Conservation (phyloP, 2,329 filamentous ascomycete species). For the Fusarium kyushuense region DNA sequence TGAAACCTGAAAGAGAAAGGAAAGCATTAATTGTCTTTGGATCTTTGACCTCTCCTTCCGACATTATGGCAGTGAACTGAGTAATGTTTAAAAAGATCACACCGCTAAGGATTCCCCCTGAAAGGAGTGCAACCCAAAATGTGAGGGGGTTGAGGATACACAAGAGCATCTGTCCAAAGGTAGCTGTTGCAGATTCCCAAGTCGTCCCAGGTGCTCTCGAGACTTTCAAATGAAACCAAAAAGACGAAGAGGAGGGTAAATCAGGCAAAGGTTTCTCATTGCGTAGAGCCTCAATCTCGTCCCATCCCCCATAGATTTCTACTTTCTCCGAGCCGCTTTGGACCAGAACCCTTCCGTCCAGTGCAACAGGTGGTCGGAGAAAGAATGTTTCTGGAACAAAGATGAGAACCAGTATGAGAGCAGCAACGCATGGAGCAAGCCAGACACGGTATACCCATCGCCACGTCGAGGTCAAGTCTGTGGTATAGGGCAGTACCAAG, state of each 20-base stretch:
- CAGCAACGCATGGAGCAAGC: neutral
- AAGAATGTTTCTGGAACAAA: constrained; percentile 37
- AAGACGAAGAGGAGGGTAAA: neutral
- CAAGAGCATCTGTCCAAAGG: constrained; percentile 38
- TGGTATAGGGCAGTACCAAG: constrained; percentile 9
- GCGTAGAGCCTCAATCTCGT: constrained; percentile 2
- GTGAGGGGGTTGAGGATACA: constrained; percentile 39
- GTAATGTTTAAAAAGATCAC: constrained; percentile 27
- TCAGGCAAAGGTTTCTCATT: constrained; percentile 23
- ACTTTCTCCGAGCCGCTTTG: constrained; percentile 30
- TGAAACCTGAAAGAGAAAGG: constrained; percentile 1
- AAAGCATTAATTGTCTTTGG: neutral
- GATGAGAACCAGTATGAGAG: constrained; percentile 4
- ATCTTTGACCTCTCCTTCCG: rapidly evolving
- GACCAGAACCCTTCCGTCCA: constrained; percentile 19
- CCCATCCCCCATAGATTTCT: constrained; percentile 23
- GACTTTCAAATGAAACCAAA: constrained; percentile 17
- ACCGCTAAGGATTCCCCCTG: constrained; percentile 28
- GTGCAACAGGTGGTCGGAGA: constrained; percentile 31
- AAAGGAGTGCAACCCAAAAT: constrained; percentile 38
- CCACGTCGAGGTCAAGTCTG: constrained; percentile 4
- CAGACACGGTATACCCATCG: constrained; percentile 27
- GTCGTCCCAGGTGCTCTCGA: constrained; percentile 19
- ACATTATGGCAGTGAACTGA: neutral
- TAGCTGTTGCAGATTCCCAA: constrained; percentile 11